Conservation (phyloP, 75 land plant species). For the Pinus taeda region DNA sequence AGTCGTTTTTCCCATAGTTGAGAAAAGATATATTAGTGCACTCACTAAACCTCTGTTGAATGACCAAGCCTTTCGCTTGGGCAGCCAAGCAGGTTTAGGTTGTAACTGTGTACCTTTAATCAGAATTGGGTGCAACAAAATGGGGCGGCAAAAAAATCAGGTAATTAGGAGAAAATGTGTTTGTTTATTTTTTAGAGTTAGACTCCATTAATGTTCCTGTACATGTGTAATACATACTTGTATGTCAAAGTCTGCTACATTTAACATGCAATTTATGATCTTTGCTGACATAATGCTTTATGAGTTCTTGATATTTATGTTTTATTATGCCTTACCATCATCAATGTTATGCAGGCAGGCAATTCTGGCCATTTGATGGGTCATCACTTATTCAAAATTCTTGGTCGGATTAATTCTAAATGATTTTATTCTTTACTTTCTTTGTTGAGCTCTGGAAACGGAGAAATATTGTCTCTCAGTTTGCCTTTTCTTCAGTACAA, state of each 20-base stretch:
- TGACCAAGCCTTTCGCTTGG: background rate
- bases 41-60: background rate
- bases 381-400: conserved; percentile 1
- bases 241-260: background rate
- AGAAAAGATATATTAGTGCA: conserved; percentile 1
- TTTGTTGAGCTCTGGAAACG: conserved; percentile 2
- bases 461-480: background rate
- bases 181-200: background rate
- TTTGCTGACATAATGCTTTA: background rate
- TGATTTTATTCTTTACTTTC: conserved; percentile 1
- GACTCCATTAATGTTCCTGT: conserved; percentile 6
- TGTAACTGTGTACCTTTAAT: conserved; percentile 2
- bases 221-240: conserved; percentile 9
- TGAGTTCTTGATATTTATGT: background rate
- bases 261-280: background rate
- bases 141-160: conserved; percentile 4
- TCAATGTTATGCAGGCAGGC: conserved; percentile 12
- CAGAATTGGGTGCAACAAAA: background rate
- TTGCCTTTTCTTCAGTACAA: background rate
- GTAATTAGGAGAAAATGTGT: conserved; percentile 1
- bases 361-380: background rate
- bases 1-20: background rate
- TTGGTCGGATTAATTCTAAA: background rate
- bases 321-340: conserved; percentile 1
- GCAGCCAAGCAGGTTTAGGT: conserved; percentile 2